Evolutionary conservation across 73 alveolate species (phyloP).

Genomic region (Tetrahymena elliotti): DNA sequence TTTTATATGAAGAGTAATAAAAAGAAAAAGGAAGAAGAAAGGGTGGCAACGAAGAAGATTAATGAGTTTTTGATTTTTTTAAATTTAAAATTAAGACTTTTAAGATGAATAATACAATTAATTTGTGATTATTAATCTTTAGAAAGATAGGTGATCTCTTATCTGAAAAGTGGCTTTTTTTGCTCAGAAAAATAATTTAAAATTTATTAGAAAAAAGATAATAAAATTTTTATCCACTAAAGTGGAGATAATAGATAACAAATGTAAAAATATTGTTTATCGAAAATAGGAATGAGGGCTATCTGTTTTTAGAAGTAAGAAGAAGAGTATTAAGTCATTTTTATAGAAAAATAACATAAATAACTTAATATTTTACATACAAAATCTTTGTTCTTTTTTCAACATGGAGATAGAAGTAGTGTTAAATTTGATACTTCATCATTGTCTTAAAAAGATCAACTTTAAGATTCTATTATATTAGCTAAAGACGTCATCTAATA

Average conservation of each 20-base stretch:
- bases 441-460: not conserved
- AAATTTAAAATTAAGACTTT: too few relatives aligned
- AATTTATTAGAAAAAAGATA: not conserved
- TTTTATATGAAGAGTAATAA: too few relatives aligned
- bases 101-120: too few relatives aligned
- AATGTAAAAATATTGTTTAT: too few relatives aligned
- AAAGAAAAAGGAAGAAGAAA: too few relatives aligned
- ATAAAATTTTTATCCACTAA: not conserved
- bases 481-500: not conserved
- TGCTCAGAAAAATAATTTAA: too few relatives aligned
- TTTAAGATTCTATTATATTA: too few relatives aligned
- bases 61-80: too few relatives aligned
- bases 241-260: not conserved
- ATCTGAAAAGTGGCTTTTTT: not conserved
- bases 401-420: too few relatives aligned
- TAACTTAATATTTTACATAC: not conserved
- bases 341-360: not conserved
- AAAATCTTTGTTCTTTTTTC: too few relatives aligned
- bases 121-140: not conserved
- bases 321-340: not conserved
- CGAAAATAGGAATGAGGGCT: not conserved
- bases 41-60: too few relatives aligned
- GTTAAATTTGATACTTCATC: not conserved
- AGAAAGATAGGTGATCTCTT: not conserved
- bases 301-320: not conserved